These are phyloP conservation scores for Hypericum androsaemum DNA, from an alignment of 345 rosid species.

Conservation along the genomic window DNA sequence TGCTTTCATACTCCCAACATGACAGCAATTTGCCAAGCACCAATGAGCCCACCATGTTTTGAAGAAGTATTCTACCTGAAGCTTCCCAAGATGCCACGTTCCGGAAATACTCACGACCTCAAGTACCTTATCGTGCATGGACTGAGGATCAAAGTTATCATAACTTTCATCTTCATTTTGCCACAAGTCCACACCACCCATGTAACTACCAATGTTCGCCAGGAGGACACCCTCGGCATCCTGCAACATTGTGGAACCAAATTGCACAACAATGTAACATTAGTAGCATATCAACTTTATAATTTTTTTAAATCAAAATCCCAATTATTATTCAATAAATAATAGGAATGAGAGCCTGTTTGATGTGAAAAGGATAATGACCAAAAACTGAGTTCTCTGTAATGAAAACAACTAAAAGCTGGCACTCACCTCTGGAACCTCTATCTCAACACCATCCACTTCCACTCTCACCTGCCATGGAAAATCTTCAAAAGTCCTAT, in stretches of 20 bases:
- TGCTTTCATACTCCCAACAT: no score
- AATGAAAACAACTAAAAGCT: background rate
- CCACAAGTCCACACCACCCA: constrained; percentile 96
- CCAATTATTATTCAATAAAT: no score
- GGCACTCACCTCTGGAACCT: constrained; percentile 75
- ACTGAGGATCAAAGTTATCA: constrained; percentile 73
- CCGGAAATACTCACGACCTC: constrained; percentile 90
- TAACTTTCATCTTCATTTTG: constrained; percentile 77
- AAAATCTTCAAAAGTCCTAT: constrained; percentile 75
- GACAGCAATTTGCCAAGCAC: no score
- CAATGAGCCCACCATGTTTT: no score
- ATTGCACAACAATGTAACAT: no score
- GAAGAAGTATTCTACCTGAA: constrained; percentile 44
- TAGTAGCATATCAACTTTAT: no score
- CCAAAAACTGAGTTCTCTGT: background rate
- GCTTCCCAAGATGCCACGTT: constrained; percentile 93
- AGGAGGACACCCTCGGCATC: constrained; percentile 89
- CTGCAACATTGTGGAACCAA: constrained; percentile 27
- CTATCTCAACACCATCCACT: constrained; percentile 77
- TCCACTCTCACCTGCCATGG: constrained; percentile 81
- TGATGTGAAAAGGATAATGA: background rate
- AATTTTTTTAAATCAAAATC: no score
- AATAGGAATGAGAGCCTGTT: no score
- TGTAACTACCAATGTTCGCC: constrained; percentile 90
- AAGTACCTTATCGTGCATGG: constrained; percentile 78